These are phyloP conservation scores for Botrytis hyacinthi DNA, from an alignment of 2,329 filamentous ascomycete genomes.

Conservation along the genomic window DNA sequence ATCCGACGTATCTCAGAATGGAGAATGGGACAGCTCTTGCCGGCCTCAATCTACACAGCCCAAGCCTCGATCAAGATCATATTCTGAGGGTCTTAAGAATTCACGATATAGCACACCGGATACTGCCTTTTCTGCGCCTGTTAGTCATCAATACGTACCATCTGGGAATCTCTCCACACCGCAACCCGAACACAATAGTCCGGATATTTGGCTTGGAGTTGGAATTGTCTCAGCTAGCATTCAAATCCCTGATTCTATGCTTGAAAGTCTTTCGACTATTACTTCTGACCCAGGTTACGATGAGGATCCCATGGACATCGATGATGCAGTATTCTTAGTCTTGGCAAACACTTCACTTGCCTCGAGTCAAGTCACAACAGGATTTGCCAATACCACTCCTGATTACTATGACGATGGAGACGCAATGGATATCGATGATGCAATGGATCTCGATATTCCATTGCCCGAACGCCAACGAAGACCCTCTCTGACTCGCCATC, in stretches of 20 bases:
- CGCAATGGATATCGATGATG: neutral
- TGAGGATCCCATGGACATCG: neutral
- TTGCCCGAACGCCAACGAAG: too few species aligned
- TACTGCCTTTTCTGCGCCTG: neutral
- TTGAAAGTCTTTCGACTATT: fast-evolving
- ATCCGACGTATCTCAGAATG: neutral
- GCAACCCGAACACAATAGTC: neutral
- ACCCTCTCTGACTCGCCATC: neutral
- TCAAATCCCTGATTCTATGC: neutral
- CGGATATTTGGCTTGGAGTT: neutral
- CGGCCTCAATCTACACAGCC: neutral
- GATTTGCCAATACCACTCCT: neutral
- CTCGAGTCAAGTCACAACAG: neutral
- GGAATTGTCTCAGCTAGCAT: too few species aligned
- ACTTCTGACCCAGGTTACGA: neutral
- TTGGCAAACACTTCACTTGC: fast-evolving
- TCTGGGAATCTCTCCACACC: neutral
- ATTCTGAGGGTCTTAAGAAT: neutral
- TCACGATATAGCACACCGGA: neutral
- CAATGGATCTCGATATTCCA: neutral
- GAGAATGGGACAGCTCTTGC: too few species aligned
- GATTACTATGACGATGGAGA: neutral
- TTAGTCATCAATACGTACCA: neutral
- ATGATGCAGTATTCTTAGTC: neutral
- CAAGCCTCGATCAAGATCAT: neutral